Evolutionary conservation across 176 grass and related monocot species (phyloP), one percentile per base, ranked within the genome.

Genomic region (Oropetium thomaeum): DNA sequence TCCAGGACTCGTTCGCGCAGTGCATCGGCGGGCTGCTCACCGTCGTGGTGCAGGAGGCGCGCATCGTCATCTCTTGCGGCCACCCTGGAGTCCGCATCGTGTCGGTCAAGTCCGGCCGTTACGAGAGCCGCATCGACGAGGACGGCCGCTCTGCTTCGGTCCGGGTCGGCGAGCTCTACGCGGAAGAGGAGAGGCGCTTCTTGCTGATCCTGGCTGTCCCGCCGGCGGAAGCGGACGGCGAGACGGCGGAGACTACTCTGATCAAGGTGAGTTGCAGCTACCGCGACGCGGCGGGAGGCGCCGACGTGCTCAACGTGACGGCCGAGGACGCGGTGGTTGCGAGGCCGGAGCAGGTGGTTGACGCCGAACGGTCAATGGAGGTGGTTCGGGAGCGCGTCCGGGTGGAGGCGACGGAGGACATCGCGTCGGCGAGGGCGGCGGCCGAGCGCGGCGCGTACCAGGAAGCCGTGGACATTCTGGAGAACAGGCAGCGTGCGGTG

Each of bases 1-100:
- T 96, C 61, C 86, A 91, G 65, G 92, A 89, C 19, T 83, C 92
- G 1, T 92, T 96, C 39, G 92, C 92, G 43, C 92, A 96, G 69
- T 96, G 93, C 70, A 87, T 96, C 17, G 92, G 88, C 16, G 88
- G 92, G 1, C 67, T 96, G 4, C 83, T 96, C 52, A 87, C 86
- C 23, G 89, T 96, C 8, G 83, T 92, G 4, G 72, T 87, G 1
- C 87, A 85, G 62, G 77, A 86, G 7, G 65, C 70, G 16, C 69
- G 67, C 22, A 2, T 96, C 13, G 48, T 6, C 42, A 29, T 89
- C 7, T 9, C 62, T 1, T 87, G 37, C 8, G 26, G 40, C 28
- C 70, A 87, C 19, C 81, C 59, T 0, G 84, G 70, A 4, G 89
- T 92, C 0, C 78, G 62, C 26, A 28, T 96, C 49, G 0, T 17